Base-by-base conservation (phyloP, 208 protist genomes). In the Leishmania arabica region DNA sequence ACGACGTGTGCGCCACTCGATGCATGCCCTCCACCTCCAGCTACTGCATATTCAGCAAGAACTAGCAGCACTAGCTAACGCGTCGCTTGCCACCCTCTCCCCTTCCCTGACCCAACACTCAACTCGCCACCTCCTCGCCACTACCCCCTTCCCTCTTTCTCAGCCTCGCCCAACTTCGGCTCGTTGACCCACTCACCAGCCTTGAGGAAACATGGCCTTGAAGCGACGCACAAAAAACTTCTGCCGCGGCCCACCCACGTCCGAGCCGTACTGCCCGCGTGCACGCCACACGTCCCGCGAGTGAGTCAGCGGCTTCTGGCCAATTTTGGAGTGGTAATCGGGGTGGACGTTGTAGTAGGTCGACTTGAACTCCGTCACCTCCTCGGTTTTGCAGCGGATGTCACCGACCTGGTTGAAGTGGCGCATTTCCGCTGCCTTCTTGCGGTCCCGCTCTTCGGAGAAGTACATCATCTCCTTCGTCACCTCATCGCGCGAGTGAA, bases 141-240 rank as follows among this genome's bases (percentile, higher is more conserved):
- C 45, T 53, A 3, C n/a, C 72, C 37, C 31, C 2, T 37, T 42
- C 31, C 34, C 19, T 31, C 34, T 68, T 56, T 77, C 73, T 6
- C 40, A 3, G 40, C 19, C 19, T n/a, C 40, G 7, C 40, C 66
- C 40, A 8, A 7, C 19, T 19, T 49, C 27, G 24, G 4, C 56
- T 11, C 27, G 19, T 72, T 1, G 34, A 24, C 19, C 40, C 66
- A n/a, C 60, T 79, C 76, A 97, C 94, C 94, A 97, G 37, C 94
- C 94, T 71, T 97, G 94, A 0, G 94, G 94, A 73, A 97, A 97
- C 77, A 96, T 88, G 2, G 94, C 92, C 78, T 97, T 97, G 81
- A 95, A 97, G 45, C 94, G 92, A 49, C 92, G 89, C 3, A 97
- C 94, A 82, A 90, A 97, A 78, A 97, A 97, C 84, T 94, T 95